A percentile compares a stretch with the other conserved stretches of the same genome.
phyloP scores from a whole-genome alignment of 768 basidiomycete genomes.

The Rhizopogon roseolus region DNA sequence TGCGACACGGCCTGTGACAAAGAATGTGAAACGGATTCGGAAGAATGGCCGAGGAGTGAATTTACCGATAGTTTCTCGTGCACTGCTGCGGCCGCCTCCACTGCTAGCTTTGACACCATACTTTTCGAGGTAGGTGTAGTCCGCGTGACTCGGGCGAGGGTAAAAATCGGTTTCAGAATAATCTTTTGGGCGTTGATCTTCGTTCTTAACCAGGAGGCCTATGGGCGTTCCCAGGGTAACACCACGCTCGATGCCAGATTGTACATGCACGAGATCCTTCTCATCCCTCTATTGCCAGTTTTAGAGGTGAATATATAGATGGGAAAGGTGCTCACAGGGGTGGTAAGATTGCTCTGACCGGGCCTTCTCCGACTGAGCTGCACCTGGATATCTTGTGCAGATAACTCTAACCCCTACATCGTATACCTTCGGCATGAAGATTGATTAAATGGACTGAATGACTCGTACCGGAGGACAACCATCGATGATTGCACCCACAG shows the following conservation, averaged over 20 bases:
- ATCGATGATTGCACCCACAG: conserved; percentile 96
- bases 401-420: conserved; percentile 73
- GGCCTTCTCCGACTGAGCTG: conserved; percentile 91
- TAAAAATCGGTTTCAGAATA: conserved; percentile 98
- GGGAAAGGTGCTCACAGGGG: conserved; percentile 60
- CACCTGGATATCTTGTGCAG: conserved; percentile 79
- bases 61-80: conserved; percentile 92
- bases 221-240: conserved; percentile 98
- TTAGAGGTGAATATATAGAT: conserved; percentile 4
- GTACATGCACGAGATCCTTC: conserved; percentile 89
- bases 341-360: conserved; percentile 95
- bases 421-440: conserved; percentile 8
- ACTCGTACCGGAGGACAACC: conserved; percentile 87
- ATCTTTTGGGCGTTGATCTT: conserved; percentile 97
- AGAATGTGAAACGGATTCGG: neutral
- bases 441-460: conserved; percentile 4
- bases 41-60: neutral
- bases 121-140: conserved; percentile 96
- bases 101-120: conserved; percentile 97
- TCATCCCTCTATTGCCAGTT: conserved; percentile 74
- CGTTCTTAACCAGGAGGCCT: conserved; percentile 92
- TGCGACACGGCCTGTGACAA: conserved; percentile 76
- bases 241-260: conserved; percentile 91
- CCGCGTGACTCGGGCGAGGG: conserved; percentile 95
- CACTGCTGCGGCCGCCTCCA: conserved; percentile 92